Percentiles rank a stretch among this genome's conserved stretches.
Conservation (phyloP, 768 basidiomycete genomes). For the Albatrellus ellisii region DNA sequence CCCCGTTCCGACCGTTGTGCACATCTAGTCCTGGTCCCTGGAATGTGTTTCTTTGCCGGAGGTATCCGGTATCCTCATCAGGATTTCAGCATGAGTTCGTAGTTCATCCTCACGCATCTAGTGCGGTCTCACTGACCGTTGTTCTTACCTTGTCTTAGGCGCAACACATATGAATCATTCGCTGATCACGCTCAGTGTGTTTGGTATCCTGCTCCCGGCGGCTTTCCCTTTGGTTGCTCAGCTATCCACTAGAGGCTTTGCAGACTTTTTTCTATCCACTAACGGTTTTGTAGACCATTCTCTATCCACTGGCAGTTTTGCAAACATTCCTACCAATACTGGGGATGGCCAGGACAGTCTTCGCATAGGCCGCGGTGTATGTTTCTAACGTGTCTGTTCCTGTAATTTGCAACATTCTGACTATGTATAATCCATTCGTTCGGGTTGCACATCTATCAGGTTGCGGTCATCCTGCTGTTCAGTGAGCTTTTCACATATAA, state of each 20-base stretch:
- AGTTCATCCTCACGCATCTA: background rate
- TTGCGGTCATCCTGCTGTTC: conserved; percentile 38
- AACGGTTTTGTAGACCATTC: no score
- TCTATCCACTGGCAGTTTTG: no score
- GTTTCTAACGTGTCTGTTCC: conserved; percentile 14
- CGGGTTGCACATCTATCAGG: conserved; percentile 17
- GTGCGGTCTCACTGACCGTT: background rate
- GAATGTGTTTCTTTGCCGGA: conserved; percentile 87
- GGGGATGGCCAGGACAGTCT: conserved; percentile 32
- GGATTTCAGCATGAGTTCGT: conserved; percentile 61
- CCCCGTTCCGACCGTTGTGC: conserved; percentile 1
- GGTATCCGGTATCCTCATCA: conserved; percentile 69
- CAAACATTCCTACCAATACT: conserved; percentile 14
- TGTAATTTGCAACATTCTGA: no score
- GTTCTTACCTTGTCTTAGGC: no score
- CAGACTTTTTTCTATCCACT: no score
- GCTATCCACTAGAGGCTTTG: background rate
- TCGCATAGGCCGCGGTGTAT: conserved; percentile 37
- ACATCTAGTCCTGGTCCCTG: conserved; percentile 59
- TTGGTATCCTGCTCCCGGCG: conserved; percentile 69
- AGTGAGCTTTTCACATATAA: conserved; percentile 24
- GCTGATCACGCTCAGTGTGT: conserved; percentile 63
- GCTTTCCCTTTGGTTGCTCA: conserved; percentile 54
- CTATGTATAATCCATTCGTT: background rate
- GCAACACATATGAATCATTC: conserved; percentile 66